phyloP scores from a whole-genome alignment of 2,329 filamentous ascomycete species.

The Sclerotinia nivalis region DNA sequence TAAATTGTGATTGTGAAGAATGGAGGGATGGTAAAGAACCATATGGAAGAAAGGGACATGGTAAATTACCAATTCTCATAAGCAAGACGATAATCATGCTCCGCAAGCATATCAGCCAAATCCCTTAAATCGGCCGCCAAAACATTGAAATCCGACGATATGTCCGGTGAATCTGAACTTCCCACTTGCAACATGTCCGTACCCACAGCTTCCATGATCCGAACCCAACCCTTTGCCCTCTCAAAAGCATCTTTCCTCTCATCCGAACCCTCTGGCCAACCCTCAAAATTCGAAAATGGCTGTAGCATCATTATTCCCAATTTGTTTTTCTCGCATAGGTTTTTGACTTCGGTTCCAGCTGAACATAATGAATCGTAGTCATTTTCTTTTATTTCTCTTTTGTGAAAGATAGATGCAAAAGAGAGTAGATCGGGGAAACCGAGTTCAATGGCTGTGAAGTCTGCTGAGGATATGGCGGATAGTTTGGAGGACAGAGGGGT shows the following conservation, averaged over 20 bases:
- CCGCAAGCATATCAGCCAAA: conserved; percentile 63
- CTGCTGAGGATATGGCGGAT: conserved; percentile 61
- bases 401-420: conserved; percentile 57
- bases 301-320: conserved; percentile 71
- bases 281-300: conserved; percentile 76
- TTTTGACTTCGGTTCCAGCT: conserved; percentile 56
- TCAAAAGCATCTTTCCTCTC: conserved; percentile 63
- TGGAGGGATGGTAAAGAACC: background rate
- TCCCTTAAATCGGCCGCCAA: conserved; percentile 62
- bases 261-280: conserved; percentile 61
- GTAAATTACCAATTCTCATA: conserved; percentile 67
- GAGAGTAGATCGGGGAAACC: conserved; percentile 70
- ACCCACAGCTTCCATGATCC: conserved; percentile 67
- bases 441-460: conserved; percentile 71
- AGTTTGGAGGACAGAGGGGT: conserved; percentile 61
- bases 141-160: conserved; percentile 40
- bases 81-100: conserved; percentile 60
- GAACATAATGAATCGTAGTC: conserved; percentile 60
- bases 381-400: conserved; percentile 53
- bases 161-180: conserved; percentile 14
- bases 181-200: conserved; percentile 69
- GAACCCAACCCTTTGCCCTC: conserved; percentile 65
- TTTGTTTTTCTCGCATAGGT: conserved; percentile 53
- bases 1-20: background rate
- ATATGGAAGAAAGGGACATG: background rate